Conservation (phyloP, 129 eudicot genomes). For the Smallanthus sonchifolius region DNA sequence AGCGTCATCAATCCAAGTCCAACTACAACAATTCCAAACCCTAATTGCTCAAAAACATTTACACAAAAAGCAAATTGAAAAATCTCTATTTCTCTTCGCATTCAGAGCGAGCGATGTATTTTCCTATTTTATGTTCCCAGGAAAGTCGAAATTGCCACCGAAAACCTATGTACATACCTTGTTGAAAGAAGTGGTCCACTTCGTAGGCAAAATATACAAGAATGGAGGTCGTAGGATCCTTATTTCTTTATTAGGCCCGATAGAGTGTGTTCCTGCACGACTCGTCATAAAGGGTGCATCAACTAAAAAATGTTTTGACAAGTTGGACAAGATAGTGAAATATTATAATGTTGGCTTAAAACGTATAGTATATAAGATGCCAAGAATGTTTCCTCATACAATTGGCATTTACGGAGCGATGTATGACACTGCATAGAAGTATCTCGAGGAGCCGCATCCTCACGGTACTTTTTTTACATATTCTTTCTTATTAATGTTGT, state of each 20-base stretch:
- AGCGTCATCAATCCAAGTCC: constrained; percentile 55
- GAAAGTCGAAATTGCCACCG: constrained; percentile 26
- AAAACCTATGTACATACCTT: constrained; percentile 46
- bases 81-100: constrained; percentile 48
- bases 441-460: constrained; percentile 34
- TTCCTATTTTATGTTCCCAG: constrained; percentile 41
- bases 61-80: constrained; percentile 20
- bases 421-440: constrained; percentile 27
- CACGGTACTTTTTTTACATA: constrained; percentile 37
- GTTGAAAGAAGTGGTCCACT: constrained; percentile 40
- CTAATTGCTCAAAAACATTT: constrained; percentile 37
- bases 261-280: constrained; percentile 80
- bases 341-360: constrained; percentile 53
- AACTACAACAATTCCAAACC: constrained; percentile 51
- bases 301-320: constrained; percentile 27
- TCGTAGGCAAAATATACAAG: constrained; percentile 40
- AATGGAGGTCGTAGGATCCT: constrained; percentile 56
- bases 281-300: constrained; percentile 44
- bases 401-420: constrained; percentile 52
- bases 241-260: constrained; percentile 50
- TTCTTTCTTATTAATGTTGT: background rate
- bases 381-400: constrained; percentile 40
- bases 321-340: constrained; percentile 52
- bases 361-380: constrained; percentile 32
- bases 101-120: constrained; percentile 66